Percentiles rank a stretch among this genome's conserved stretches.
phyloP scores from a whole-genome alignment of 371 early-diverging fungal species.

The Rhizopus sp. region DNA sequence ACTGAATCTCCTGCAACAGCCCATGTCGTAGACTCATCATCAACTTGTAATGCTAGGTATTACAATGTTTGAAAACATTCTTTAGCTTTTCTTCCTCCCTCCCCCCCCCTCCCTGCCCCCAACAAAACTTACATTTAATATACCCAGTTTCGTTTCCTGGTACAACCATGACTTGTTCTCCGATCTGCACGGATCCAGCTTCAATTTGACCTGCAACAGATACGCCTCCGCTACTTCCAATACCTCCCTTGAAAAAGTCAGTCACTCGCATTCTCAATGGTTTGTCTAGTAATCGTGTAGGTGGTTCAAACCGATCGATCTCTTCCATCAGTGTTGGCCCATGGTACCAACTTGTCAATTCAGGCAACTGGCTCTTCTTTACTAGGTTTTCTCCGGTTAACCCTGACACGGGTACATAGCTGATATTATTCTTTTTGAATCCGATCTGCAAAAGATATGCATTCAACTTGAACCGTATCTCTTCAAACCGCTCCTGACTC shows the following conservation, averaged over 20 bases:
- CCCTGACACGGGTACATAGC: conserved; percentile 89
- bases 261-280: conserved; percentile 83
- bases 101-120: neutral
- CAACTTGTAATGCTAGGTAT: conserved; percentile 67
- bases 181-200: conserved; percentile 83
- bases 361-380: conserved; percentile 36
- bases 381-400: conserved; percentile 85
- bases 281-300: conserved; percentile 72
- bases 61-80: neutral
- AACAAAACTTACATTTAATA: conserved; percentile 68
- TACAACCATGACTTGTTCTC: conserved; percentile 79
- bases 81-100: conserved; percentile 3
- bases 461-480: conserved; percentile 67
- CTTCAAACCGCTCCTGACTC: conserved; percentile 74
- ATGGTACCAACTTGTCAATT: conserved; percentile 66
- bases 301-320: conserved; percentile 71
- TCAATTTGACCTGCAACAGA: conserved; percentile 88
- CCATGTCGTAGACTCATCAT: conserved; percentile 75
- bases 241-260: conserved; percentile 86
- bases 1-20: conserved; percentile 95
- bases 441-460: conserved; percentile 75
- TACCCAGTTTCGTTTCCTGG: conserved; percentile 79
- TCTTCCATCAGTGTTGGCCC: conserved; percentile 66
- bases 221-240: conserved; percentile 67
- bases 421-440: conserved; percentile 69